Base-by-base conservation (phyloP, 2,329 filamentous ascomycete species). In the Penicillium oxalicum region DNA sequence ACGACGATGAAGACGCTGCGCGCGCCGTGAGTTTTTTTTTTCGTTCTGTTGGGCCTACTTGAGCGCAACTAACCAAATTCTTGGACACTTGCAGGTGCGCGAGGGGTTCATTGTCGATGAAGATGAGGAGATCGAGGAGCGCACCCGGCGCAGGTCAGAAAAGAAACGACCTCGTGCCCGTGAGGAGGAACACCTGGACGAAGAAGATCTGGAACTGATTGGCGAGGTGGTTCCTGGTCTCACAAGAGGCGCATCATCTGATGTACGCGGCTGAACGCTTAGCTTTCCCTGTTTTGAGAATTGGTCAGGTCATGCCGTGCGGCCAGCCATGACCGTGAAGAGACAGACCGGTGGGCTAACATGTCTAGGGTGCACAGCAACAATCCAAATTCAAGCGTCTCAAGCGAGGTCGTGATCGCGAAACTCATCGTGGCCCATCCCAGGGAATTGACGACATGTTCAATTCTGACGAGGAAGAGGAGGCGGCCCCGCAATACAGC, bases 101-200 rank as follows among this genome's bases (percentile, higher is more conserved):
- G 90, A 95, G 74, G 91, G 91, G 26, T 98, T 97, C 72, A 96
- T 98, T 57, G 89, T 95, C 55, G 89, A 95, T 62, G 91, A 95
- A 63, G 90, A 91, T 53, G 86, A 89, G 59, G 86, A 89, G 47
- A 86, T 88, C 51, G 86, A 86, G 45, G 84, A 78, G 45, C 80
- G 79, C 58, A 80, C 82, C 53, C 70, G 72, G 49, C 69, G 76
- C 59, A 79, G 81, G 34, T 75, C 80, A 56, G 86, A 86, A 68
- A 82, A 83, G 64, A 82, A 82, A 69, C 95, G 93, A 74, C 84
- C 88, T 58, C 83, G 88, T 62, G 72, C 80, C 63, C 84, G 88
- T 54, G 89, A 95, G 64, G 90, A 91, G 52, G 87, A 88, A 51
- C 76, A 76, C 51, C 81, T 98, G 7, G 93, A 97, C 60, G 91